phyloP scores from a whole-genome alignment of 2,329 filamentous ascomycete species.

The Colletotrichum neosansevieriae region DNA sequence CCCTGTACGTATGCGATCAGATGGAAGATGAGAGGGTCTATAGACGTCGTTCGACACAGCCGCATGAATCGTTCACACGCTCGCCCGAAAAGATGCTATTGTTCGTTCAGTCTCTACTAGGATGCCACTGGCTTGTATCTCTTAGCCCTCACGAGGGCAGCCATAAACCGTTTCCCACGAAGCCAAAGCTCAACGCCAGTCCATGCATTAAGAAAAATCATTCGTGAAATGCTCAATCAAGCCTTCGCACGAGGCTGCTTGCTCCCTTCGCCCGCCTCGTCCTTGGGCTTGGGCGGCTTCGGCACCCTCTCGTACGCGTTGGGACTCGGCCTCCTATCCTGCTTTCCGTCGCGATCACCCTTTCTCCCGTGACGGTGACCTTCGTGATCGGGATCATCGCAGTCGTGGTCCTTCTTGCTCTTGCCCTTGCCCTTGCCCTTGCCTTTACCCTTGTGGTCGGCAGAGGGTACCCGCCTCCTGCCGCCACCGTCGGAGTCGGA shows the following conservation, averaged over 20 bases:
- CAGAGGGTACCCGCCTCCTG: slow-evolving; percentile 41
- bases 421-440: slow-evolving; percentile 52
- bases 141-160: slow-evolving; percentile 10
- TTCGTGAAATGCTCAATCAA: neutral
- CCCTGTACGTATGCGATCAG: neutral
- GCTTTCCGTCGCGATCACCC: slow-evolving; percentile 50
- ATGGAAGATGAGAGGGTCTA: neutral
- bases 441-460: slow-evolving; percentile 52
- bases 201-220: slow-evolving; percentile 15
- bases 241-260: slow-evolving; percentile 34
- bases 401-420: slow-evolving; percentile 49
- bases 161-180: neutral
- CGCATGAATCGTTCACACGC: too few species aligned
- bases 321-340: slow-evolving; percentile 70
- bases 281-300: slow-evolving; percentile 56
- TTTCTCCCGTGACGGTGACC: slow-evolving; percentile 47
- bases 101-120: neutral
- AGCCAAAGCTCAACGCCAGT: slow-evolving; percentile 22
- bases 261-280: slow-evolving; percentile 41
- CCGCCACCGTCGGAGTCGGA: slow-evolving; percentile 59
- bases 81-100: neutral
- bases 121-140: neutral
- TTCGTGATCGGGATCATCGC: slow-evolving; percentile 51
- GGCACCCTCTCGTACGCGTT: slow-evolving; percentile 85
- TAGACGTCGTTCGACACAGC: neutral